Percentiles rank a stretch among this genome's conserved stretches.
Evolutionary conservation across 2,329 filamentous ascomycete species (phyloP).

Genomic region (Stemphylium beticola): DNA sequence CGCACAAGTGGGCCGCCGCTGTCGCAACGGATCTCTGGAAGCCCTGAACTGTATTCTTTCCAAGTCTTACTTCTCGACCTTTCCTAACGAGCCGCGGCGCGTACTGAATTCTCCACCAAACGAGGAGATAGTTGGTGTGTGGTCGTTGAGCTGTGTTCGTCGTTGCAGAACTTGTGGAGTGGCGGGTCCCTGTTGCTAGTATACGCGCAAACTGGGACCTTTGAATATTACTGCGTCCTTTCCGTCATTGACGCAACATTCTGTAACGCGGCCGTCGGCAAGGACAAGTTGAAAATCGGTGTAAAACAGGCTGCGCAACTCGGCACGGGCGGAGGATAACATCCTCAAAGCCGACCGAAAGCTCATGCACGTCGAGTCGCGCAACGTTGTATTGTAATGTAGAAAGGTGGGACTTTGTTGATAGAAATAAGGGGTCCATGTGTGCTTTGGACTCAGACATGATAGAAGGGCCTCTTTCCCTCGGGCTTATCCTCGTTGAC

Average conservation of each 20-base stretch:
- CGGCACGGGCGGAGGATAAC: too few species aligned
- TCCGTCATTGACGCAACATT: neutral
- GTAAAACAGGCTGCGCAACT: too few species aligned
- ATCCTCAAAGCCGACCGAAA: neutral
- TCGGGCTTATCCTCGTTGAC: constrained; percentile 18
- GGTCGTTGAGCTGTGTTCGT: neutral
- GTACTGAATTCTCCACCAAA: neutral
- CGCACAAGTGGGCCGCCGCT: neutral
- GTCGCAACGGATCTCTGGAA: neutral
- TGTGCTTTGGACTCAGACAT: constrained; percentile 13
- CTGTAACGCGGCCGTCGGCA: neutral
- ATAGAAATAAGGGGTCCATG: neutral
- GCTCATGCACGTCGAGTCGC: neutral
- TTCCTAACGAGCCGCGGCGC: neutral
- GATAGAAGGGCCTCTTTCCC: constrained; percentile 21
- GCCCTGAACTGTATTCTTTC: neutral
- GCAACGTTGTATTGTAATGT: too few species aligned
- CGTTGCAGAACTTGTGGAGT: neutral
- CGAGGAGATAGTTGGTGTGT: neutral
- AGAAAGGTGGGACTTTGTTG: neutral
- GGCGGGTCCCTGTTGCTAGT: neutral
- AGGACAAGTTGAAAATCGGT: too few species aligned
- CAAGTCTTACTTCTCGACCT: neutral
- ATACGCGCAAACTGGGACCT: neutral
- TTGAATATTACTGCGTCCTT: neutral